These are phyloP conservation scores for Diaporthe amygdali DNA, from an alignment of 2,329 filamentous ascomycete species.

Conservation along the genomic window DNA sequence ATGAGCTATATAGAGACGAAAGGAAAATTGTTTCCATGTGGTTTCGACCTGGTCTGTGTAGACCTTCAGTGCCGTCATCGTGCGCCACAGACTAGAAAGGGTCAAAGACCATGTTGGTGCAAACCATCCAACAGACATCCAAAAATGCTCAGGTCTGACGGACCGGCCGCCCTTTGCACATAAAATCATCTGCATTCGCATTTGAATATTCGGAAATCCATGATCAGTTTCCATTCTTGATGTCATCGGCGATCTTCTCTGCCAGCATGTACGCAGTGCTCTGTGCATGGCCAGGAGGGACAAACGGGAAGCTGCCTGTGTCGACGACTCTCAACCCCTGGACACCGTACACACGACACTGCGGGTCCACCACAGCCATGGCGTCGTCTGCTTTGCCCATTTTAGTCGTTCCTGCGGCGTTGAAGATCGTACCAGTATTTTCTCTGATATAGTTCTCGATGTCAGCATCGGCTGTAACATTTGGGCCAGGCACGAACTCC, in stretches of 20 bases:
- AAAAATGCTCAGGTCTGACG: not conserved
- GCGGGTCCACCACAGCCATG: constrained; percentile 48
- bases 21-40: not conserved
- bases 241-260: constrained; percentile 43
- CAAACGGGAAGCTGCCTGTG: constrained; percentile 52
- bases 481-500: constrained; percentile 41
- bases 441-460: constrained; percentile 30
- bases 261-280: constrained; percentile 57
- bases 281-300: constrained; percentile 51
- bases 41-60: too few relatives aligned
- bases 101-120: too few relatives aligned
- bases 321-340: constrained; percentile 51
- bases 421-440: constrained; percentile 35
- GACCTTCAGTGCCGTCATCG: too few relatives aligned
- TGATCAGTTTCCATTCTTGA: not conserved
- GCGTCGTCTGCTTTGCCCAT: constrained; percentile 45
- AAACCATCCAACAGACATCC: not conserved
- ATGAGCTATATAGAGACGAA: not conserved
- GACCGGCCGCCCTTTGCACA: not conserved
- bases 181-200: not conserved
- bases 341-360: constrained; percentile 51
- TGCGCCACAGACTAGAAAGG: too few relatives aligned
- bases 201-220: not conserved
- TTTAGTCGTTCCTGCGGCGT: constrained; percentile 45
- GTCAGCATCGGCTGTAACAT: constrained; percentile 33